Conservation (phyloP, 345 rosid genomes). For the Erysimum cheiranthoides region DNA sequence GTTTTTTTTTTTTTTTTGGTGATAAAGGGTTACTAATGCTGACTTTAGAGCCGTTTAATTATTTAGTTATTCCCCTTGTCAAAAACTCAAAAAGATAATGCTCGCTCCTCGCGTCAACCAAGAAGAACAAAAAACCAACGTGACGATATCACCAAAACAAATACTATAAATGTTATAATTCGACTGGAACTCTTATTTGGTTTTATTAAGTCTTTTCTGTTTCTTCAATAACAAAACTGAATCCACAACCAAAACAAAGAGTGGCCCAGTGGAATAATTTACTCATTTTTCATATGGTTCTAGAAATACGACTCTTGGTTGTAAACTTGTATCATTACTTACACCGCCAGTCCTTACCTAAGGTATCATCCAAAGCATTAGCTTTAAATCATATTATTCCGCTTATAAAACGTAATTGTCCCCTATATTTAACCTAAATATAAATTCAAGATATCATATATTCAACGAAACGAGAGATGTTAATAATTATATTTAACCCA, state of each 20-base stretch:
- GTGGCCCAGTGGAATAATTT: background rate
- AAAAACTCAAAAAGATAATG: too few species aligned
- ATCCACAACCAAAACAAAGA: background rate
- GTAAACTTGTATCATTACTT: too few species aligned
- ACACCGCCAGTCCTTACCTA: background rate
- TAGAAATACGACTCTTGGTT: background rate
- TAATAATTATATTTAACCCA: slow-evolving; percentile 8
- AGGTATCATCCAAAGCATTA: too few species aligned
- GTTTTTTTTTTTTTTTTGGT: background rate
- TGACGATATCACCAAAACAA: slow-evolving; percentile 2
- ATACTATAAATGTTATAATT: background rate
- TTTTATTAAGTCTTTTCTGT: background rate
- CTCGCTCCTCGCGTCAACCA: slow-evolving; percentile 8
- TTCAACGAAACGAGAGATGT: slow-evolving; percentile 6
- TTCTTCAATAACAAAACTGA: background rate
- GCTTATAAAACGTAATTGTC: background rate
- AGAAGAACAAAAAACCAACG: background rate
- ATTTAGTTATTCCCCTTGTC: slow-evolving; percentile 13
- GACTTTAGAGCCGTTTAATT: slow-evolving; percentile 21
- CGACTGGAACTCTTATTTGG: background rate
- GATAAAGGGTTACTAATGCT: slow-evolving; percentile 10
- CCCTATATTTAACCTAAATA: background rate
- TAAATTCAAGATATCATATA: slow-evolving; percentile 4
- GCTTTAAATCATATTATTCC: too few species aligned
- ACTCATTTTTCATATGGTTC: slow-evolving; percentile 4